A percentile compares a stretch with the other conserved stretches of the same genome.
phyloP scores from a whole-genome alignment of 2,329 filamentous ascomycete species.

The Lasiodiplodia hormozganensis region DNA sequence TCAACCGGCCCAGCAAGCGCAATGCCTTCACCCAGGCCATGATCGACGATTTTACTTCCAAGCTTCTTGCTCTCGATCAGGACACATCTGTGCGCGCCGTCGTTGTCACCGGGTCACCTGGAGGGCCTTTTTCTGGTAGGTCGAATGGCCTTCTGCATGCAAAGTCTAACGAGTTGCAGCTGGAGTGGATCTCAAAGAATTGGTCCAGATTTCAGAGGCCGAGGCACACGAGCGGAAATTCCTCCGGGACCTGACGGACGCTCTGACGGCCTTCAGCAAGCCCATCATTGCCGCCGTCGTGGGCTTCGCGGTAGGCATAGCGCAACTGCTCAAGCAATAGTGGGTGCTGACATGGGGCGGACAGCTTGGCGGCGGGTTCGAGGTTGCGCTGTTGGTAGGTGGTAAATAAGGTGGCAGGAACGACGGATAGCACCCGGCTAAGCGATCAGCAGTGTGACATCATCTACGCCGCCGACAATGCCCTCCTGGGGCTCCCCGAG shows the following conservation, averaged over 20 bases:
- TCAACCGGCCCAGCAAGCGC: slow-evolving; percentile 63
- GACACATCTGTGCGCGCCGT: slow-evolving; percentile 35
- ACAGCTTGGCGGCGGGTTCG: slow-evolving; percentile 84
- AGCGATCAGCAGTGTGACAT: slow-evolving; percentile 64
- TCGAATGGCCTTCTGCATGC: slow-evolving; percentile 35
- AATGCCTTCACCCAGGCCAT: slow-evolving; percentile 65
- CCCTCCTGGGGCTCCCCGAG: slow-evolving; percentile 95
- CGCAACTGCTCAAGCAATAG: not conserved
- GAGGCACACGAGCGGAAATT: slow-evolving; percentile 85
- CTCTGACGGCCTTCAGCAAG: slow-evolving; percentile 83
- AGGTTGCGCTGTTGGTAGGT: slow-evolving; percentile 87
- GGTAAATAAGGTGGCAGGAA: slow-evolving; percentile 17
- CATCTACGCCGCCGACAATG: slow-evolving; percentile 82
- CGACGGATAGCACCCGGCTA: slow-evolving; percentile 18
- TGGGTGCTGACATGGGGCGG: slow-evolving; percentile 27
- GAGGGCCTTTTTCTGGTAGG: slow-evolving; percentile 74
- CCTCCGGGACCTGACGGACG: slow-evolving; percentile 87
- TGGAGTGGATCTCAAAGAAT: slow-evolving; percentile 96
- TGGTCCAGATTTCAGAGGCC: slow-evolving; percentile 85
- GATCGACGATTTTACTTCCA: slow-evolving; percentile 47
- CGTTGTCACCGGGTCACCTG: slow-evolving; percentile 81
- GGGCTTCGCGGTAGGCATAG: slow-evolving; percentile 69
- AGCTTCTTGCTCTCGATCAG: slow-evolving; percentile 33
- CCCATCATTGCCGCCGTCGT: slow-evolving; percentile 92
- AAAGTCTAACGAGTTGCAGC: slow-evolving; percentile 55